Conservation (phyloP, 176 grass and related monocot species). For the Avena eriantha region DNA sequence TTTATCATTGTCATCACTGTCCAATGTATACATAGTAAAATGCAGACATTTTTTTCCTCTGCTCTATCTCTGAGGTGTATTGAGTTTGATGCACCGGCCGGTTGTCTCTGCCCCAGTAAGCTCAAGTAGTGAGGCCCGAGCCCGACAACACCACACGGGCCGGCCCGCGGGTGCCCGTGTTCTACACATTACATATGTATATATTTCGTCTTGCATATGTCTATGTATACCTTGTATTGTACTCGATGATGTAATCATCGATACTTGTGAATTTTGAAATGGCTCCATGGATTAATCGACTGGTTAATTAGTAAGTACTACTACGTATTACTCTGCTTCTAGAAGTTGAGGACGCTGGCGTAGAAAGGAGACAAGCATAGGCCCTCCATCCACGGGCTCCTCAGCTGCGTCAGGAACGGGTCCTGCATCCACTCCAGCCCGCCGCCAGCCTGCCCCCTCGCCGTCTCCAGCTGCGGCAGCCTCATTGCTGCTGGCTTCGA, state of each 20-base stretch:
- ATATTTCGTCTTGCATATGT: background rate
- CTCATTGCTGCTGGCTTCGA: constrained; percentile 31
- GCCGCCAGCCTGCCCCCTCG: background rate
- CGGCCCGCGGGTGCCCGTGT: too few relatives aligned
- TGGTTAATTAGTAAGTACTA: background rate
- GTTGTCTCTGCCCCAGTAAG: background rate
- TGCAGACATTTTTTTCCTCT: background rate
- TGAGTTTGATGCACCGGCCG: background rate
- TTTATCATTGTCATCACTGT: too few relatives aligned
- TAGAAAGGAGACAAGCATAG: constrained; percentile 67
- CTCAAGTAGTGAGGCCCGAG: too few relatives aligned
- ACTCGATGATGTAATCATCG: background rate
- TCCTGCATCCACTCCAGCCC: constrained; percentile 89
- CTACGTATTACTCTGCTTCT: background rate
- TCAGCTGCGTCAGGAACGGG: constrained; percentile 72
- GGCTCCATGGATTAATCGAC: background rate
- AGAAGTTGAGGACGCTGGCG: constrained; percentile 76
- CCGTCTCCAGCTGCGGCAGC: constrained; percentile 73
- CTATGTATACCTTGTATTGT: background rate
- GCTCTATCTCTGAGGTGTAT: background rate
- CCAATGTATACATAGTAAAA: too few relatives aligned
- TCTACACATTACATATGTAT: background rate
- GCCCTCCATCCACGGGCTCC: constrained; percentile 85
- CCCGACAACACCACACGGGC: too few relatives aligned
- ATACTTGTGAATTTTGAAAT: background rate